A percentile compares a stretch with the other conserved stretches of the same genome.
Evolutionary conservation across 257 asterid species (phyloP).

Genomic region (Phtheirospermum japonicum): DNA sequence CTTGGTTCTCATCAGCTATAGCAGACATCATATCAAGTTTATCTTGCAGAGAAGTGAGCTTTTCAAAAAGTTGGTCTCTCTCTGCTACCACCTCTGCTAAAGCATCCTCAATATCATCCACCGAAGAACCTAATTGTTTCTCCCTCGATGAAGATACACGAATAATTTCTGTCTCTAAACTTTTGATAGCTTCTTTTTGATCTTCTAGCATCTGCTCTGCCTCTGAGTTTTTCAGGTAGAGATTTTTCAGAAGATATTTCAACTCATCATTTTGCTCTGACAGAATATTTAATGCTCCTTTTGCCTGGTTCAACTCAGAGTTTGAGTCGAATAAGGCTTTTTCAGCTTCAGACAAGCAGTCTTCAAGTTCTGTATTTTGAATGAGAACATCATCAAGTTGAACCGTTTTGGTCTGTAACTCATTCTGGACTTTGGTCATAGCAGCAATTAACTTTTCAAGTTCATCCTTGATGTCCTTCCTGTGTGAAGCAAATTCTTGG

Average conservation of each 20-base stretch:
- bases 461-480: constrained; percentile 71
- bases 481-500: constrained; percentile 78
- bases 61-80: constrained; percentile 64
- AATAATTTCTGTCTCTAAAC: constrained; percentile 71
- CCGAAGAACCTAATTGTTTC: constrained; percentile 39
- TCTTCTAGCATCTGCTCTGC: constrained; percentile 62
- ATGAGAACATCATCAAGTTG: constrained; percentile 49
- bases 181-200: constrained; percentile 50
- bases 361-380: constrained; percentile 54
- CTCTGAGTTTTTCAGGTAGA: constrained; percentile 61
- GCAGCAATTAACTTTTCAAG: constrained; percentile 49
- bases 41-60: constrained; percentile 56
- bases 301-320: constrained; percentile 51
- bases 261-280: constrained; percentile 62
- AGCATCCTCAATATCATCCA: constrained; percentile 46
- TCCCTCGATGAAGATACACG: constrained; percentile 50
- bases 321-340: constrained; percentile 45
- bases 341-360: constrained; percentile 52
- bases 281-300: constrained; percentile 42
- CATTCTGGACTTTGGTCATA: constrained; percentile 51
- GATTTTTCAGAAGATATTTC: constrained; percentile 57
- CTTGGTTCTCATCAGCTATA: constrained; percentile 83
- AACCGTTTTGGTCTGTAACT: constrained; percentile 50
- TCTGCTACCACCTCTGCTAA: constrained; percentile 45
- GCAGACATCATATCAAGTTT: constrained; percentile 64